Base-by-base conservation (phyloP, 768 basidiomycete species). In the Termitomyces sp. region DNA sequence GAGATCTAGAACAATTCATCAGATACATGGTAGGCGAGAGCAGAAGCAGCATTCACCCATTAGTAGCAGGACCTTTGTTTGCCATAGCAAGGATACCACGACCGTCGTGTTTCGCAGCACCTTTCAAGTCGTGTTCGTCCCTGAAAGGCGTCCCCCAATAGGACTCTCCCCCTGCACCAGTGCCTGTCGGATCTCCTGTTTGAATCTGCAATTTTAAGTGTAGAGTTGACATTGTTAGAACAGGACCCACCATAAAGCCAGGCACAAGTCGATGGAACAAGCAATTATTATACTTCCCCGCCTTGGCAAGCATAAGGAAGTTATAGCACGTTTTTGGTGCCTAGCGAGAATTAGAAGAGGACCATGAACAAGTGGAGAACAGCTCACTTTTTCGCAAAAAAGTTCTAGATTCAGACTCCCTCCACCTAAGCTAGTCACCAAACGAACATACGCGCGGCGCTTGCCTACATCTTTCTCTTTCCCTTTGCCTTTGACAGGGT, bases 281-380 rank as follows among this genome's bases (percentile, higher is more conserved):
- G 57, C 86, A 87, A 63, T 92, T 76, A 62, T 98, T 86, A 66
- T 98, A 99, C 66, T 95, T 94, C 9, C 94, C 93, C 24, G 86
- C 79, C 60, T 86, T 83, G 0, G 97, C 95, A 8, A 99, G 82
- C 87, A 92, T 92, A 30, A 99, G 74, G 71, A 98, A 99, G 70
- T 99, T 99, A 71, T 99, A 99, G 65, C 95, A 98, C 1, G 97
- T 98, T 73, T 97, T 95, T 0, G 97, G 97, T 10, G 96, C 97
- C 92, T 94, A 41, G n/a, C 22, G 30, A 38, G 0, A 6, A n/a
- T 44, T 22, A 43, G 56, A 49, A 50, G 53, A 33, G 45, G 28
- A n/a, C 2, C 18, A 32, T 24, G 4, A 33, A 36, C 24, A 45
- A 36, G 6, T 7, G 10, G 20, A n/a, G 26, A 26, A 55, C 26